These are phyloP conservation scores for Lactifluus echinatus DNA, from an alignment of 768 basidiomycete species.

Conservation along the genomic window DNA sequence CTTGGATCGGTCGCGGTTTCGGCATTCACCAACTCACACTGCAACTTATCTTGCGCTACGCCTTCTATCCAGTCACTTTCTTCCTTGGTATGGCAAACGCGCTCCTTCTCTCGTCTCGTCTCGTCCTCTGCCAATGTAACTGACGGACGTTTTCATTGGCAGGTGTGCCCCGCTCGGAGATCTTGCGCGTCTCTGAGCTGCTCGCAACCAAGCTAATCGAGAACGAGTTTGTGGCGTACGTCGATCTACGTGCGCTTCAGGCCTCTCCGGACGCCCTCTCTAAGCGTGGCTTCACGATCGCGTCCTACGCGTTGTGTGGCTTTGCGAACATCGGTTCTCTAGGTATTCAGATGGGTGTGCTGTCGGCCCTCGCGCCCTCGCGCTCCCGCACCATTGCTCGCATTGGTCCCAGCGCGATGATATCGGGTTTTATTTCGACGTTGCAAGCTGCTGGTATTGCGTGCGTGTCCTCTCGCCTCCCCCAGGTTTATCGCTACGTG, in stretches of 20 bases:
- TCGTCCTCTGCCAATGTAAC: too few relatives aligned
- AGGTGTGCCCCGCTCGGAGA: constrained; percentile 74
- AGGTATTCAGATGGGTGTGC: constrained; percentile 79
- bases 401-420: constrained; percentile 59
- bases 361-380: constrained; percentile 59
- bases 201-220: constrained; percentile 83
- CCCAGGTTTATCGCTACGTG: not conserved
- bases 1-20: constrained; percentile 84
- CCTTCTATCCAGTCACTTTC: constrained; percentile 84
- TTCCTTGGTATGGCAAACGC: constrained; percentile 37
- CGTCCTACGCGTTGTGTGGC: constrained; percentile 82
- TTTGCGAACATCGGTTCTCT: constrained; percentile 84
- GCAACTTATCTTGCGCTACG: constrained; percentile 75
- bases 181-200: constrained; percentile 69
- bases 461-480: constrained; percentile 29
- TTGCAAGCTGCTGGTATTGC: constrained; percentile 53
- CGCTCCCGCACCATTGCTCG: constrained; percentile 62
- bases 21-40: constrained; percentile 77
- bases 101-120: not conserved
- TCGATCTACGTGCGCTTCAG: constrained; percentile 42
- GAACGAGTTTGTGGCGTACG: constrained; percentile 80
- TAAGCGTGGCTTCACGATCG: constrained; percentile 69
- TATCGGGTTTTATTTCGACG: constrained; percentile 62
- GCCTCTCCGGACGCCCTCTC: constrained; percentile 45
- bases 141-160: constrained; percentile 21